Percentiles rank a stretch among this genome's conserved stretches.
Conservation (phyloP, 768 basidiomycete genomes). For the Mycena vitilis region DNA sequence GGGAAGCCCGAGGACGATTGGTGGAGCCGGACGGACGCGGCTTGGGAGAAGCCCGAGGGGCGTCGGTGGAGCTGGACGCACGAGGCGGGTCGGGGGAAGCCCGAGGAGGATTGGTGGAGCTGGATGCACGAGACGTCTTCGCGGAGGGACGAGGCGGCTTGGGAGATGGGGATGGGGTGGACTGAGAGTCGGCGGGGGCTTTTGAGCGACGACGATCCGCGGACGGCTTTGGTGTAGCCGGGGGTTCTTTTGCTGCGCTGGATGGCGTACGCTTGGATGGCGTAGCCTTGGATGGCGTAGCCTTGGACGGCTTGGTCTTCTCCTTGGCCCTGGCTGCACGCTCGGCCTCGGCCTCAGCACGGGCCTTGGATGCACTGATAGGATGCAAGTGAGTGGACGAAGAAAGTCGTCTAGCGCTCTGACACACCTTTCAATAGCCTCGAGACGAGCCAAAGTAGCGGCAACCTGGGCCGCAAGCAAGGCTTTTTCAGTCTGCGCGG, state of each 20-base stretch:
- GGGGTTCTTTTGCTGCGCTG: not conserved
- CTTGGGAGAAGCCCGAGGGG: no score
- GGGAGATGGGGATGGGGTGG: not conserved
- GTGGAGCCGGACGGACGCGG: no score
- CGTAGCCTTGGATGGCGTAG: no score
- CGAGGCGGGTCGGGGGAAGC: not conserved
- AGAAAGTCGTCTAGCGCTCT: not conserved
- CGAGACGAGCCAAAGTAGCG: conserved; percentile 14
- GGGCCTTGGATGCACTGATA: not conserved
- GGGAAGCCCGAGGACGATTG: no score
- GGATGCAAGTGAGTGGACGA: not conserved
- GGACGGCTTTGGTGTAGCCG: not conserved
- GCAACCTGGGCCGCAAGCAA: not conserved
- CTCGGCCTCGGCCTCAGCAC: not conserved
- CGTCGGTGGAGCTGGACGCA: no score
- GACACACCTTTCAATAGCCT: conserved; percentile 7
- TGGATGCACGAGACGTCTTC: no score
- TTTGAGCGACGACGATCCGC: not conserved
- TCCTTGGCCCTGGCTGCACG: not conserved
- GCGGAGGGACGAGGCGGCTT: not conserved
- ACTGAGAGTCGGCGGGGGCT: not conserved
- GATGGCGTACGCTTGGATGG: conserved; percentile 4
- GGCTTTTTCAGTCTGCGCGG: not conserved
- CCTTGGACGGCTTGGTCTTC: conserved; percentile 9
- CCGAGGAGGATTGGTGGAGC: no score